A percentile compares a stretch with the other conserved stretches of the same genome.
Conservation (phyloP, 768 basidiomycete species). For the Daedaleopsis nitida region DNA sequence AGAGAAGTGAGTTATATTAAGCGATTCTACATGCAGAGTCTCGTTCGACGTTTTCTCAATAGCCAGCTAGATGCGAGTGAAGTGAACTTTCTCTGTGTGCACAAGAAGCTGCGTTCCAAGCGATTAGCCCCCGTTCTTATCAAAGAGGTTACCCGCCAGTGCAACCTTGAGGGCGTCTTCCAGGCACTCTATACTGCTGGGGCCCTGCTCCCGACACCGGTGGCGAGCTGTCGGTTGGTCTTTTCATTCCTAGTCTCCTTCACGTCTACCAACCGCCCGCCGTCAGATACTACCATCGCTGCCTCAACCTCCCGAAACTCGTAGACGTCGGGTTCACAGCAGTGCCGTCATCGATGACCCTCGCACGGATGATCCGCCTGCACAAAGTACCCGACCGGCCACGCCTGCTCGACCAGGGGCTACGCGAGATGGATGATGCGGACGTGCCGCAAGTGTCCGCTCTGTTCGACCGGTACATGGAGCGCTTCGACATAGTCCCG, state of each 20-base stretch:
- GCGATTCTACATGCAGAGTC: not conserved
- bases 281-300: slow-evolving; percentile 85
- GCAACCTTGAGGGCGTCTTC: slow-evolving; percentile 86
- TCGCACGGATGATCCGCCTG: slow-evolving; percentile 84
- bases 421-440: slow-evolving; percentile 85
- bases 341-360: slow-evolving; percentile 83
- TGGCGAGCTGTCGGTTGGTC: slow-evolving; percentile 77
- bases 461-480: slow-evolving; percentile 78
- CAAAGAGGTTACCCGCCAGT: slow-evolving; percentile 94
- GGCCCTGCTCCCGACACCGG: slow-evolving; percentile 89
- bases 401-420: slow-evolving; percentile 49
- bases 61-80: slow-evolving; percentile 78
- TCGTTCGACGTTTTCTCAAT: slow-evolving; percentile 9
- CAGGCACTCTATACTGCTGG: slow-evolving; percentile 98
- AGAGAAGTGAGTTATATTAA: slow-evolving; percentile 58
- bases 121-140: slow-evolving; percentile 94
- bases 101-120: slow-evolving; percentile 96
- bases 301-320: slow-evolving; percentile 89
- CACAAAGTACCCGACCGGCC: slow-evolving; percentile 64
- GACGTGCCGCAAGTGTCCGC: slow-evolving; percentile 74
- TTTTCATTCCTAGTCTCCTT: not conserved
- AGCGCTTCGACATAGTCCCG: slow-evolving; percentile 82
- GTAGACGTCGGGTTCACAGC: slow-evolving; percentile 88
- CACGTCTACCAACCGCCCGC: not conserved
- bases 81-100: slow-evolving; percentile 97